Evolutionary conservation across 1,284 basidiomycete genomes (phyloP).

Genomic region (Melampsora occidentalis): DNA sequence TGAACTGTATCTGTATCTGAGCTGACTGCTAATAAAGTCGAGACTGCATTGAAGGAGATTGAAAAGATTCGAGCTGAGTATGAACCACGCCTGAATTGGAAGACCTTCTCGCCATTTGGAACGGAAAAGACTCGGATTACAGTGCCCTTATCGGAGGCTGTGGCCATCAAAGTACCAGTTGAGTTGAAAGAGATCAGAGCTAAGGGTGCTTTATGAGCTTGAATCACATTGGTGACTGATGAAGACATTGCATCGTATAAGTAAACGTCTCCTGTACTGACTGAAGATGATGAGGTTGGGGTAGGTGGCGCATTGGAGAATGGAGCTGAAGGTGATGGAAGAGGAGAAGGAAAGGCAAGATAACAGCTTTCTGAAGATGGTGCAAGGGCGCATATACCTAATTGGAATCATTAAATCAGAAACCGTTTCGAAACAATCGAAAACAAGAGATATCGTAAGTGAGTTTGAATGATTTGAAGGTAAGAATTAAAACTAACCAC

Average conservation of each 20-base stretch:
- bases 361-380: constrained; percentile 94
- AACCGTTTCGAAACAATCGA: background rate
- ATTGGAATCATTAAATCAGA: background rate
- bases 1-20: constrained; percentile 95
- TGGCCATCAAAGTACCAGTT: constrained; percentile 84
- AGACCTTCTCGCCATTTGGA: constrained; percentile 85
- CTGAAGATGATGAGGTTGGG: constrained; percentile 22
- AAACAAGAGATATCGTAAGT: background rate
- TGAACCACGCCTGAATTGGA: constrained; percentile 89
- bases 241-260: constrained; percentile 84
- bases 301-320: constrained; percentile 51
- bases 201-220: constrained; percentile 93
- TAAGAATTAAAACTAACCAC: constrained; percentile 62
- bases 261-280: constrained; percentile 49
- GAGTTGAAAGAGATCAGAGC: constrained; percentile 82
- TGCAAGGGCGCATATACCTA: constrained; percentile 89
- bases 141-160: constrained; percentile 91
- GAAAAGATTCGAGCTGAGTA: constrained; percentile 82
- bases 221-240: constrained; percentile 89
- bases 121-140: constrained; percentile 92
- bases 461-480: background rate
- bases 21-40: constrained; percentile 79
- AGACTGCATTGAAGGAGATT: constrained; percentile 85
- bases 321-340: constrained; percentile 73
- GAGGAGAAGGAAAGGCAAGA: constrained; percentile 90